These are phyloP conservation scores for Anthoceros angustus DNA, from an alignment of 225 moss, liverwort and hornwort genomes.

Conservation along the genomic window DNA sequence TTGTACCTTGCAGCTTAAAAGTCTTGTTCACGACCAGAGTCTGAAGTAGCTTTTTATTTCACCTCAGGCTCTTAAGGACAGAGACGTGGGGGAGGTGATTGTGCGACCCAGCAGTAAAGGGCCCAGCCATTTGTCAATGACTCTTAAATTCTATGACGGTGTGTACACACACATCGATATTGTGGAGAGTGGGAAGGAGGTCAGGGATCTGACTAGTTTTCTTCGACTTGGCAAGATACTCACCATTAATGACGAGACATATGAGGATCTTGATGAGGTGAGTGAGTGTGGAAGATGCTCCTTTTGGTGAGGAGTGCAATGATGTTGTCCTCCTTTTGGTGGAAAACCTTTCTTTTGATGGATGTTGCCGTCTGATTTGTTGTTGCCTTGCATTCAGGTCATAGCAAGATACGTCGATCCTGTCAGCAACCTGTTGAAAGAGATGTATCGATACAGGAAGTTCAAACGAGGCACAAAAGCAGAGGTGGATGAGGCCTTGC, in stretches of 20 bases:
- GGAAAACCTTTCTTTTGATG: background rate
- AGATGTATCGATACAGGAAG: constrained; percentile 73
- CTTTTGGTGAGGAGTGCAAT: too few relatives aligned
- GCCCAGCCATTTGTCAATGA: constrained; percentile 95
- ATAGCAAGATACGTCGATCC: constrained; percentile 87
- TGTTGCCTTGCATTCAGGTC: constrained; percentile 29
- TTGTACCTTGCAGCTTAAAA: background rate
- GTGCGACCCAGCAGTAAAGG: constrained; percentile 95
- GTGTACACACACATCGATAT: constrained; percentile 89
- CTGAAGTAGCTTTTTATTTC: constrained; percentile 2
- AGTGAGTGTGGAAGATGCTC: background rate
- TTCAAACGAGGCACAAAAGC: constrained; percentile 74
- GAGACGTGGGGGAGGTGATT: constrained; percentile 76
- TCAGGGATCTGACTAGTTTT: constrained; percentile 79
- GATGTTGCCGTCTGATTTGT: background rate
- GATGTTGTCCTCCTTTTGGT: constrained; percentile 5
- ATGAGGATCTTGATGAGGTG: constrained; percentile 99
- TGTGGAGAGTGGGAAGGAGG: constrained; percentile 85
- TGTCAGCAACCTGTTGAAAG: constrained; percentile 53
- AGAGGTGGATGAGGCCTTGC: constrained; percentile 72
- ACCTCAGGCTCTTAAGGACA: constrained; percentile 62
- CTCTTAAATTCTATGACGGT: constrained; percentile 74
- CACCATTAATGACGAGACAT: constrained; percentile 81
- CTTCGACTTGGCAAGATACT: constrained; percentile 88
- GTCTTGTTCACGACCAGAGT: background rate